phyloP scores from a whole-genome alignment of 2,329 filamentous ascomycete genomes.

The Clarireedia homoeocarpa region DNA sequence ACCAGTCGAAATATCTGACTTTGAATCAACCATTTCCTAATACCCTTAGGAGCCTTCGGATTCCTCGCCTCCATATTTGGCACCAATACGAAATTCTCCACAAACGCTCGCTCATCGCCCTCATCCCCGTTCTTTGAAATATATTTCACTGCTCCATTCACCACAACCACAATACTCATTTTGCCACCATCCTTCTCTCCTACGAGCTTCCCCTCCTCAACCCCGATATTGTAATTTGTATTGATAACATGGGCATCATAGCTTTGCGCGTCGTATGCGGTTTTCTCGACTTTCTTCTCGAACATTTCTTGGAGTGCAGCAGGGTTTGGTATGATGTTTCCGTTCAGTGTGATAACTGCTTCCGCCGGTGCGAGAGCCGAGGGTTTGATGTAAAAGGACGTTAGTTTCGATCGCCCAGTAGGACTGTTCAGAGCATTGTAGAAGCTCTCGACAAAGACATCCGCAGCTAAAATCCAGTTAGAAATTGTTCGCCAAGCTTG shows the following conservation, averaged over 20 bases:
- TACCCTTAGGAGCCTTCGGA: conserved; percentile 43
- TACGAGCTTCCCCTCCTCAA: conserved; percentile 37
- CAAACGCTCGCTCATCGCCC: conserved; percentile 61
- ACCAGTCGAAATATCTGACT: conserved; percentile 61
- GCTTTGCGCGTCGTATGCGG: conserved; percentile 65
- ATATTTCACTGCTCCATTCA: conserved; percentile 65
- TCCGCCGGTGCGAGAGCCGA: conserved; percentile 45
- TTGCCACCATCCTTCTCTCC: conserved; percentile 47
- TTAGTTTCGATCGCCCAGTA: conserved; percentile 41
- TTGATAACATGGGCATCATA: conserved; percentile 76
- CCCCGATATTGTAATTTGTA: conserved; percentile 51
- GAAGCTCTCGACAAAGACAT: conserved; percentile 64
- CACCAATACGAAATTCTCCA: conserved; percentile 73
- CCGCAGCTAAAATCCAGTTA: conserved; percentile 46
- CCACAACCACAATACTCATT: conserved; percentile 64
- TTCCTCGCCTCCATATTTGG: conserved; percentile 60
- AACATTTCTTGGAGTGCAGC: conserved; percentile 62
- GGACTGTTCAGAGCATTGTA: conserved; percentile 64
- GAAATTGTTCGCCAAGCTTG: too few species aligned
- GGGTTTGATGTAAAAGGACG: conserved; percentile 62
- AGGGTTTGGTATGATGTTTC: conserved; percentile 55
- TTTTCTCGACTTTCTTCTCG: conserved; percentile 50
- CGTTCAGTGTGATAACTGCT: conserved; percentile 74
- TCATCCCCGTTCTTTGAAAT: conserved; percentile 44
- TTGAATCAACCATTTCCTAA: conserved; percentile 57